Evolutionary conservation across 306 rosid genomes (phyloP).

Genomic region (Fragaria nilgerrensis): DNA sequence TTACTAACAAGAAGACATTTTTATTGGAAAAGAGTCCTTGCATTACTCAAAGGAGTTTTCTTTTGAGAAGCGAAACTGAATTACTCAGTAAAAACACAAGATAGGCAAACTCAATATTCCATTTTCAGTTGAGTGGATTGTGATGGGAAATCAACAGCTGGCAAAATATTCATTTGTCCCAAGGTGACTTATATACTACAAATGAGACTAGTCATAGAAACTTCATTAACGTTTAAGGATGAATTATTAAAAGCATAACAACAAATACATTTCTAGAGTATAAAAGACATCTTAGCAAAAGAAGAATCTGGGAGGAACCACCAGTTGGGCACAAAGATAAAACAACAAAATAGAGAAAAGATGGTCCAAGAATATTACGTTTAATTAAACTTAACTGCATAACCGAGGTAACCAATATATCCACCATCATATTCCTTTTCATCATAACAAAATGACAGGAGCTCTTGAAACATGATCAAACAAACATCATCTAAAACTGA

Average conservation of each 20-base stretch:
- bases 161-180: background rate
- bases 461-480: constrained; percentile 64
- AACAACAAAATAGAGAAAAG: background rate
- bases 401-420: constrained; percentile 96
- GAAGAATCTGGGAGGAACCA: background rate
- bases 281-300: background rate
- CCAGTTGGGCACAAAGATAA: background rate
- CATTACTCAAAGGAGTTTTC: background rate
- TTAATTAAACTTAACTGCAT: constrained; percentile 38
- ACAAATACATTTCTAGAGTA: background rate
- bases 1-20: background rate
- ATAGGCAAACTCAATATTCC: background rate
- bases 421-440: constrained; percentile 82
- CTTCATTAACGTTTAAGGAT: background rate
- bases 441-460: constrained; percentile 56
- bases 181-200: background rate
- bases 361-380: background rate
- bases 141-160: background rate
- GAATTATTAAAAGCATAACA: background rate
- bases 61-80: background rate
- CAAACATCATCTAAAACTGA: background rate
- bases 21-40: background rate
- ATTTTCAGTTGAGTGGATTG: background rate
- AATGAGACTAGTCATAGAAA: background rate
- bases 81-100: background rate